Evolutionary conservation across 1,139 yeast genomes (phyloP), one percentile per base, ranked within the genome.

Genomic region (Suhomyces ambrosiae): DNA sequence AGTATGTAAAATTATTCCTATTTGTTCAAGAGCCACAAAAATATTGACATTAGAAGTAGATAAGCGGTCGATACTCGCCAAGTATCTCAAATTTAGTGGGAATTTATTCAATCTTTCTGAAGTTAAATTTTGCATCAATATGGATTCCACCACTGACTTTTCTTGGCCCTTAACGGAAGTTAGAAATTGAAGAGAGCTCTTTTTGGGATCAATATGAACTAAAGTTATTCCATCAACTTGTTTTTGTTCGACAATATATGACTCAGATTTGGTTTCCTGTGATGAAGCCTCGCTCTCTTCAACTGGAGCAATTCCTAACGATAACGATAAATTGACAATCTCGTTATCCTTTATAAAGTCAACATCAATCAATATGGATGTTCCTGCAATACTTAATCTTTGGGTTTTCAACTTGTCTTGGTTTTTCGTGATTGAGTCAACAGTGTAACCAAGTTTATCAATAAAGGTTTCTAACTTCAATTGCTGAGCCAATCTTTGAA

Each of bases 301-400:
- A 10, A n/a, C 29, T 5, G 38, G 28, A 6, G 32, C 26, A 14
- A 35, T 29, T 7, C 35, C 32, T 17, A 69, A 41, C 0, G 76
- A 68, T 32, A 69, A 52, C 7, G 68, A 58, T 10, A 69, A 65
- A 18, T 60, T 47, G 10, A 61, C 46, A 2, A 68, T 56, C 10
- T 43, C 47, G 2, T 40, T 46, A 34, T 59, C 63, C 19, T 53
- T 59, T 4, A 54, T 45, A 41, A 67, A 68, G 42, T 71, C 77
- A 19, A 71, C 58, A 42, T 71, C 77, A n/a, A 71, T 56, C 30
- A 71, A 54, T 5, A 70, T 63, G 16, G 65, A 54, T 2, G 73
- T 61, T 3, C 76, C 76, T 1, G 76, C 76, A 26, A 71, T 70
- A 7, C 74, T 62, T 34, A 71, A 54, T 38, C 75, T 52, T 37